Base-by-base conservation (phyloP, 352 stramenopile genomes). In the Pelagophyceae sp. region DNA sequence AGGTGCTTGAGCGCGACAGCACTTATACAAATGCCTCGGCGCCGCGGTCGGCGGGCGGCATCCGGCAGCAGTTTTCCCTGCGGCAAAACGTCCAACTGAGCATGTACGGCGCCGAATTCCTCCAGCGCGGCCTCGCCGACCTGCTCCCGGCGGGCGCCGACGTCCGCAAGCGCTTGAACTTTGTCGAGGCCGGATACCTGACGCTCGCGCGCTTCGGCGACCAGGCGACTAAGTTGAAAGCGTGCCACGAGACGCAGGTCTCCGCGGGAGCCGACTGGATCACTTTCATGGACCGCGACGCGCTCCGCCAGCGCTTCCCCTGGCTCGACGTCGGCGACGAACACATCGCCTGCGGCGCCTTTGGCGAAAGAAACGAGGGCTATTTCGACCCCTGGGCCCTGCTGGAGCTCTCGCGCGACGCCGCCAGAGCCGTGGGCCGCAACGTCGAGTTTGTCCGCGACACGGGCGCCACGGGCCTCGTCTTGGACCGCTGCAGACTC, bases 341-440 rank as follows among this genome's bases (percentile, higher is more conserved):
- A 23, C 82, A 87, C 72, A 75, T 89, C 54, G 11, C 80, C n/a
- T 33, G 85, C 25, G 83, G 81, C 33, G 83, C 76, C 37, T 87
- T 80, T 78, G 82, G 82, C 2, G 38, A 61, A 35, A 80, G 61
- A 31, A 83, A 82, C 58, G 85, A 89, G 71, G 85, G 85, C 29
- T 89, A 83, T 82, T 89, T 88, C 76, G 85, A 89, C 82, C 83
- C 85, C 64, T 85, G 82, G 82, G 76, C 79, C 29, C 77, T 86
- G 23, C 60, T 89, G 40, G 65, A 80, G 32, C 74, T 58, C 6
- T 78, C 84, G 37, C 83, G 80, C 70, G 38, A 67, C 45, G 87
- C 84, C 74, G 81, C 79, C 61, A 78, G 76, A 38, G 72, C 38
- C 38, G 38, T 83, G 32, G 83, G 83, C n/a, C n/a, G n/a, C n/a